phyloP scores from a whole-genome alignment of 2,329 filamentous ascomycete genomes.

The Monilinia fructicola region DNA sequence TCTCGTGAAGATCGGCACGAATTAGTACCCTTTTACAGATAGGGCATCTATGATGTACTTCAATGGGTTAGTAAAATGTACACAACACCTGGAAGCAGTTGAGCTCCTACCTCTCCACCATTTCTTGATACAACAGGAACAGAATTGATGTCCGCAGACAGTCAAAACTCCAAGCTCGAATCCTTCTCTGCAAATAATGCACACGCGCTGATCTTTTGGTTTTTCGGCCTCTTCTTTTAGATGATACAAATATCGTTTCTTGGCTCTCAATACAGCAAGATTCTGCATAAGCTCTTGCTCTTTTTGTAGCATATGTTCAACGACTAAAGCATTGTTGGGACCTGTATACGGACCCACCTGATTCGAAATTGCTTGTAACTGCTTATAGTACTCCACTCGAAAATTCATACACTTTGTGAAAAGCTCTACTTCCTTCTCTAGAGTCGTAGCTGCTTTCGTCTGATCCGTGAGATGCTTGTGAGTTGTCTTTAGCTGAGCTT shows the following conservation, averaged over 20 bases:
- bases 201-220: constrained; percentile 65
- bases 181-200: constrained; percentile 77
- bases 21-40: constrained; percentile 74
- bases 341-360: constrained; percentile 75
- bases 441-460: constrained; percentile 47
- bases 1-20: constrained; percentile 73
- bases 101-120: constrained; percentile 60
- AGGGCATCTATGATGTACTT: constrained; percentile 26
- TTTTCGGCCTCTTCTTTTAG: constrained; percentile 46
- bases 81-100: background rate
- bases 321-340: constrained; percentile 30
- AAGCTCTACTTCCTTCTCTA: constrained; percentile 71
- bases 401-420: constrained; percentile 81
- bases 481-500: constrained; percentile 60
- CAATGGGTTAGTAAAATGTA: constrained; percentile 3
- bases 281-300: constrained; percentile 57
- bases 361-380: constrained; percentile 89
- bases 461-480: constrained; percentile 55
- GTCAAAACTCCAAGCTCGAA: constrained; percentile 83
- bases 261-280: constrained; percentile 65
- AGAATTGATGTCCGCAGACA: constrained; percentile 88
- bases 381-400: constrained; percentile 84
- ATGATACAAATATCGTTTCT: constrained; percentile 67
- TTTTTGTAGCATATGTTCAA: constrained; percentile 55
- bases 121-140: constrained; percentile 77